A percentile compares a stretch with the other conserved stretches of the same genome.
phyloP scores from a whole-genome alignment of 495 filamentous ascomycete species.

The Podospora pseudopauciseta region DNA sequence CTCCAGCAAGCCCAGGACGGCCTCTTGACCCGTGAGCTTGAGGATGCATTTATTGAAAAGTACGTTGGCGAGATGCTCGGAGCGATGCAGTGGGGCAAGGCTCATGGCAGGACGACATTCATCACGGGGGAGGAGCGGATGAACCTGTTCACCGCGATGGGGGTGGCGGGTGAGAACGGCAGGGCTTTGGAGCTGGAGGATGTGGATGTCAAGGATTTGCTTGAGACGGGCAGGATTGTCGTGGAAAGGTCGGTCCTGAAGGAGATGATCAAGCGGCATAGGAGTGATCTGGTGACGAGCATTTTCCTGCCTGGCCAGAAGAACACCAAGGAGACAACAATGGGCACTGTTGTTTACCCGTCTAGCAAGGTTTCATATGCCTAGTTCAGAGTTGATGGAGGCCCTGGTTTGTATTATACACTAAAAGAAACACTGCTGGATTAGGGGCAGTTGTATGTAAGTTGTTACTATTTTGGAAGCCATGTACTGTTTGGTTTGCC shows the following conservation, averaged over 20 bases:
- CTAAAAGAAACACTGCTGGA: background rate
- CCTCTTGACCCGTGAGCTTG: conserved; percentile 33
- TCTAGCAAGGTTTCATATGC: too few relatives aligned
- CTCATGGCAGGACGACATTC: conserved; percentile 69
- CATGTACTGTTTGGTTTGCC: background rate
- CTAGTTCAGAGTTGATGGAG: background rate
- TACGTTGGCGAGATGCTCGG: conserved; percentile 63
- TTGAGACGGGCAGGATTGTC: conserved; percentile 78
- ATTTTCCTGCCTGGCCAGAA: conserved; percentile 24
- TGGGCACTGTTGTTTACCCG: too few relatives aligned
- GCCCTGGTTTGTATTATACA: background rate
- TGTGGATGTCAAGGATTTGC: conserved; percentile 89
- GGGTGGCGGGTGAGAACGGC: conserved; percentile 59
- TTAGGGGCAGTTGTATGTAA: conserved; percentile 5
- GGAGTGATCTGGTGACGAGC: conserved; percentile 61
- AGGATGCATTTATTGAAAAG: conserved; percentile 50
- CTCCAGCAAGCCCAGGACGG: conserved; percentile 30
- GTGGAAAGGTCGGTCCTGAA: conserved; percentile 81
- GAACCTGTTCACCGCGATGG: conserved; percentile 57
- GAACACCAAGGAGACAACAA: too few relatives aligned
- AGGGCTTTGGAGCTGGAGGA: conserved; percentile 64
- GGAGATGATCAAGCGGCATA: conserved; percentile 68
- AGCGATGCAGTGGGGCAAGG: conserved; percentile 67
- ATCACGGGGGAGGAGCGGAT: conserved; percentile 58
- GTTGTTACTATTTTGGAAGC: conserved; percentile 8